Evolutionary conservation across 2,329 filamentous ascomycete genomes (phyloP).

Genomic region (Epichloe scottii): DNA sequence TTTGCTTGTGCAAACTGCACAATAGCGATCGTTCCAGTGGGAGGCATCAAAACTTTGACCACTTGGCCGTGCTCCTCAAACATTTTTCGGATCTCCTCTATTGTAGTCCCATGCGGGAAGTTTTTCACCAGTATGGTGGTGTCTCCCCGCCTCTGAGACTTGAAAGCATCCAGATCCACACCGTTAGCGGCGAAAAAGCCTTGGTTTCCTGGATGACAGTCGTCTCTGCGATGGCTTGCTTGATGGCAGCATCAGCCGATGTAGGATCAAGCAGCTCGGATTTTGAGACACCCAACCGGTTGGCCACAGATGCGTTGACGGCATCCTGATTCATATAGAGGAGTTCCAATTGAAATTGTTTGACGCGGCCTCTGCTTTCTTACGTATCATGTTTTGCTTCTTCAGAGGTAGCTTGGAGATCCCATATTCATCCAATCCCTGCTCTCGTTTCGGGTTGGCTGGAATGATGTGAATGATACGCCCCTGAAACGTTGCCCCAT

Average conservation of each 20-base stretch:
- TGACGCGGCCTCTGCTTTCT: constrained; percentile 66
- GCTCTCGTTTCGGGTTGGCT: constrained; percentile 68
- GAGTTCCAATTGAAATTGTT: constrained; percentile 94
- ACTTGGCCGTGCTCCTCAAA: constrained; percentile 82
- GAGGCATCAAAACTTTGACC: constrained; percentile 76
- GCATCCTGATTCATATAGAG: constrained; percentile 98
- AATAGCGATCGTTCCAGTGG: constrained; percentile 85
- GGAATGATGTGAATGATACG: constrained; percentile 84
- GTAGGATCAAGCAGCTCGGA: constrained; percentile 90
- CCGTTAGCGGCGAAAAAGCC: constrained; percentile 74
- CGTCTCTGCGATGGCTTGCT: constrained; percentile 93
- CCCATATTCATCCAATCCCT: constrained; percentile 74
- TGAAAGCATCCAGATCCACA: constrained; percentile 86
- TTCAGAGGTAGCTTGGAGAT: constrained; percentile 87
- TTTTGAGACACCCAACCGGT: constrained; percentile 79
- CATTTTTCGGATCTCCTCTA: constrained; percentile 64
- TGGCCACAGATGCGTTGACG: constrained; percentile 79
- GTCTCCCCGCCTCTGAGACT: constrained; percentile 71
- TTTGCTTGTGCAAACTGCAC: constrained; percentile 72
- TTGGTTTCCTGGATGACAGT: constrained; percentile 95
- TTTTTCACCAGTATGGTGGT: constrained; percentile 88
- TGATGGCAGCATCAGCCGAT: constrained; percentile 84
- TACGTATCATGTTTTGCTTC: constrained; percentile 83
- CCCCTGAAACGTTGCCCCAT: constrained; percentile 83
- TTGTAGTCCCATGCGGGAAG: constrained; percentile 71